Conservation (phyloP, 306 rosid genomes). For the Citrullus colocynthis region DNA sequence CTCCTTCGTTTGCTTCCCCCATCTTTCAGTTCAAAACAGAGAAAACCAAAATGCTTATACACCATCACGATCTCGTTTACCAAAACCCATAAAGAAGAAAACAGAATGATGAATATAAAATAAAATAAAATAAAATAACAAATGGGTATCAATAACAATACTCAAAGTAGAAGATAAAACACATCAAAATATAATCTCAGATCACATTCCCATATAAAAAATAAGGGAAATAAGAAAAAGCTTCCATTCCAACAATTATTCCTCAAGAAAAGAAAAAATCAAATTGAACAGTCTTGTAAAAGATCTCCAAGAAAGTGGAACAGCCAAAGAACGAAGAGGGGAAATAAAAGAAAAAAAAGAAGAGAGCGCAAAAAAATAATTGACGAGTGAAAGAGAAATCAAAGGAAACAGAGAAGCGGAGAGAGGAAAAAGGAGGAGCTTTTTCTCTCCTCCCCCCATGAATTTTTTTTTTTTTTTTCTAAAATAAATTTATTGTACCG, state of each 20-base stretch:
- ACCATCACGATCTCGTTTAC: slow-evolving; percentile 12
- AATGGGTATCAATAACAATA: slow-evolving; percentile 4
- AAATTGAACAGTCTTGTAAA: background rate
- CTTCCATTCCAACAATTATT: background rate
- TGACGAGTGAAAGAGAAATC: background rate
- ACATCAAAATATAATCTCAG: slow-evolving; percentile 1
- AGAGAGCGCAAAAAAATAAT: background rate
- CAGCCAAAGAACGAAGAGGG: background rate
- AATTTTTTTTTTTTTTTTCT: background rate
- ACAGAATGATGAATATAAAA: background rate
- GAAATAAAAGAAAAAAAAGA: background rate
- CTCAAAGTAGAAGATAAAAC: slow-evolving; percentile 3
- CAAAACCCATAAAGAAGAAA: slow-evolving; percentile 21
- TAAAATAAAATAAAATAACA: background rate
- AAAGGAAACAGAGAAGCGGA: background rate
- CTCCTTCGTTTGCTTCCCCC: slow-evolving; percentile 37
- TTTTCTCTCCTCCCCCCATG: slow-evolving; percentile 2
- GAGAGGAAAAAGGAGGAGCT: slow-evolving; percentile 2
- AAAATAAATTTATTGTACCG: slow-evolving; percentile 7
- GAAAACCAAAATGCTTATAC: background rate
- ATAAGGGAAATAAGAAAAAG: slow-evolving; percentile 9
- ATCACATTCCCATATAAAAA: slow-evolving; percentile 2
- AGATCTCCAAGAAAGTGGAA: slow-evolving; percentile 4
- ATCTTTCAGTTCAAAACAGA: slow-evolving; percentile 10
- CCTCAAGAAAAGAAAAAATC: background rate